phyloP scores from a whole-genome alignment of 2,329 filamentous ascomycete species.

The Cyanodermella asteris region DNA sequence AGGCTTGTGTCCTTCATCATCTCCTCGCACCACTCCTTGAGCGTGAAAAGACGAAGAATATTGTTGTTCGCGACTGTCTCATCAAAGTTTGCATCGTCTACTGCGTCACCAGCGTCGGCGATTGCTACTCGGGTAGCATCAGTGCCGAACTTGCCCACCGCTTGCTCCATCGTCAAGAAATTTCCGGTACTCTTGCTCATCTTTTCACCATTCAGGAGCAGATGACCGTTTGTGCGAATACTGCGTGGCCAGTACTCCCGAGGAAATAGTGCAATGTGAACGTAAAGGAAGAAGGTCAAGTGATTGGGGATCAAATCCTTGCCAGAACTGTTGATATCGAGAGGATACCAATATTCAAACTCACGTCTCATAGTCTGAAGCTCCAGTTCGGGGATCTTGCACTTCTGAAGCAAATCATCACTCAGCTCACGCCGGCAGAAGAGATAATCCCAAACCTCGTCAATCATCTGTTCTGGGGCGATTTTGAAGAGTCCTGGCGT shows the following conservation, averaged over 20 bases:
- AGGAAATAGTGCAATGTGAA: constrained; percentile 75
- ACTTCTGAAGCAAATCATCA: constrained; percentile 40
- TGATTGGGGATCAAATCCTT: constrained; percentile 91
- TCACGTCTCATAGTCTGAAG: constrained; percentile 68
- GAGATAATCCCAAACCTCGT: constrained; percentile 91
- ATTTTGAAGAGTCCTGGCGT: constrained; percentile 47
- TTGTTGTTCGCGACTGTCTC: constrained; percentile 83
- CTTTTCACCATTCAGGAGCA: constrained; percentile 91
- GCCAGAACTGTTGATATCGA: constrained; percentile 70
- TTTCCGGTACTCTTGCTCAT: constrained; percentile 97
- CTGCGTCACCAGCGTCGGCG: constrained; percentile 82
- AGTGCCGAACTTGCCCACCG: constrained; percentile 80
- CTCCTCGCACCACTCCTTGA: constrained; percentile 86
- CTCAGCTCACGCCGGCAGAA: constrained; percentile 55
- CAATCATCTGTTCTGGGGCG: constrained; percentile 66
- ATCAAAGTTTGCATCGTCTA: constrained; percentile 92
- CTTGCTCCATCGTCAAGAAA: constrained; percentile 75
- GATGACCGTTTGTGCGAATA: constrained; percentile 75
- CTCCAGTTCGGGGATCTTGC: constrained; percentile 49
- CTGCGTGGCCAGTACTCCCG: constrained; percentile 72
- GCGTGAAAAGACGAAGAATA: constrained; percentile 62
- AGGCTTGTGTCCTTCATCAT: constrained; percentile 52
- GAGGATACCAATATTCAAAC: constrained; percentile 92
- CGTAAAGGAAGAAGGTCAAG: constrained; percentile 87
- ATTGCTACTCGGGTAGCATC: constrained; percentile 81